Conservation (phyloP, 257 asterid species). For the Solanum appendiculatum region DNA sequence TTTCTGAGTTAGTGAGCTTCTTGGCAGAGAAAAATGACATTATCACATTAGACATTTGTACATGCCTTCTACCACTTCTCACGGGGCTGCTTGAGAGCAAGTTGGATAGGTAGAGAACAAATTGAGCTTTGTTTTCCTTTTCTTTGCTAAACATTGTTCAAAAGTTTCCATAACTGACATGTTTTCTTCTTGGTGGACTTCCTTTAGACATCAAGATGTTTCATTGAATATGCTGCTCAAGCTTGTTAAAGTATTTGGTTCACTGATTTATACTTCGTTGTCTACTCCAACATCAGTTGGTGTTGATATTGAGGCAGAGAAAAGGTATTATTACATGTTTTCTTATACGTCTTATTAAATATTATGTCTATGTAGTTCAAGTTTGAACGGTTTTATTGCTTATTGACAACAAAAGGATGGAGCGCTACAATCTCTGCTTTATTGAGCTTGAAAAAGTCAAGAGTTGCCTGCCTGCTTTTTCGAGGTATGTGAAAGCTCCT, state of each 20-base stretch:
- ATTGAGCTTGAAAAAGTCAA: conserved; percentile 92
- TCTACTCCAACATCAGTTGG: conserved; percentile 90
- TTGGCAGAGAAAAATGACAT: conserved; percentile 63
- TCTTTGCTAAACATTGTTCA: not conserved
- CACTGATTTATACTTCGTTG: conserved; percentile 69
- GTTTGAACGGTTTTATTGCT: conserved; percentile 1
- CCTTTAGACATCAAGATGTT: conserved; percentile 74
- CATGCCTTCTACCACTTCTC: conserved; percentile 79
- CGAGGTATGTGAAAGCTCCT: conserved; percentile 39
- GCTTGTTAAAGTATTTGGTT: conserved; percentile 90
- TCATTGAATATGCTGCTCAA: conserved; percentile 78
- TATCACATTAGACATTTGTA: conserved; percentile 73
- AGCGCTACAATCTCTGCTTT: conserved; percentile 81
- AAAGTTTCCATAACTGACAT: not conserved
- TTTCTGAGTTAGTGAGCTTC: conserved; percentile 77
- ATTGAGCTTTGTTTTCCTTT: not conserved
- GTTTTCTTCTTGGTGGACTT: not conserved
- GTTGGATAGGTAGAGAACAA: conserved; percentile 60
- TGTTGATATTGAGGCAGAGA: conserved; percentile 96
- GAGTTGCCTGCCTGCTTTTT: conserved; percentile 50
- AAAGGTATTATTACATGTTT: conserved; percentile 42
- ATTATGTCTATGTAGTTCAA: not conserved
- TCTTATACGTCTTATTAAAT: not conserved
- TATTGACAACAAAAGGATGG: conserved; percentile 48
- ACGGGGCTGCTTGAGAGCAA: conserved; percentile 67